Evolutionary conservation across 2,329 filamentous ascomycete genomes (phyloP), one percentile per base, ranked within the genome.

Genomic region (Fusarium irregulare): DNA sequence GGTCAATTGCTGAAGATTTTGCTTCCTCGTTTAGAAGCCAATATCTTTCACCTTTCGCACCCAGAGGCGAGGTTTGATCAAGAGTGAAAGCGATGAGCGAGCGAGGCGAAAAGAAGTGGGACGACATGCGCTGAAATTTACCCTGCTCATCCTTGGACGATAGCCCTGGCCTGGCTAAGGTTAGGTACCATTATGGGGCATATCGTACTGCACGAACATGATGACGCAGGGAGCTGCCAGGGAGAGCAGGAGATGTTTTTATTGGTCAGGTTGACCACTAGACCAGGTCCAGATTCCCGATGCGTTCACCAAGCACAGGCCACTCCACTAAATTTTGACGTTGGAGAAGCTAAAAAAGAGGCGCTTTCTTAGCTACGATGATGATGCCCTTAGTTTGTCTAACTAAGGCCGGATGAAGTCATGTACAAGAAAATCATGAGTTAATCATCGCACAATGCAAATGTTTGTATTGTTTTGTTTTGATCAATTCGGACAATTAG

Each of bases 21-120:
- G 34, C 23, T 27, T 13, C 42, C 27, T 63, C 40, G 59, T 28
- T 32, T 30, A 23, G 45, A 25, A 40, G 21, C 30, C 47, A 45
- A 56, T 51, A 57, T 44, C 46, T n/a, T 44, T n/a, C 48, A 71
- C 64, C 70, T 66, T 60, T 64, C 70, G 67, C 70, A 69, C 70
- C 60, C 46, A 37, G 66, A 46, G 64, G 67, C 68, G 67, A 68
- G 49, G 60, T 56, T 64, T 70, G 68, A 51, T 69, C 57, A 61
- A 59, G 70, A 61, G 44, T 40, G 51, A 70, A 60, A 56, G 45
- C 25, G 45, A 47, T 13, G 25, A 61, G 37, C 34, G 42, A 60
- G 34, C 30, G 40, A 50, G 62, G 63, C 56, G 44, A 56, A 54
- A 53, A 57, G 28, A 66, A 67, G 67, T 60, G 68, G 64, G 60